Base-by-base conservation (phyloP, 2,329 filamentous ascomycete species). In the Coniella vitis region DNA sequence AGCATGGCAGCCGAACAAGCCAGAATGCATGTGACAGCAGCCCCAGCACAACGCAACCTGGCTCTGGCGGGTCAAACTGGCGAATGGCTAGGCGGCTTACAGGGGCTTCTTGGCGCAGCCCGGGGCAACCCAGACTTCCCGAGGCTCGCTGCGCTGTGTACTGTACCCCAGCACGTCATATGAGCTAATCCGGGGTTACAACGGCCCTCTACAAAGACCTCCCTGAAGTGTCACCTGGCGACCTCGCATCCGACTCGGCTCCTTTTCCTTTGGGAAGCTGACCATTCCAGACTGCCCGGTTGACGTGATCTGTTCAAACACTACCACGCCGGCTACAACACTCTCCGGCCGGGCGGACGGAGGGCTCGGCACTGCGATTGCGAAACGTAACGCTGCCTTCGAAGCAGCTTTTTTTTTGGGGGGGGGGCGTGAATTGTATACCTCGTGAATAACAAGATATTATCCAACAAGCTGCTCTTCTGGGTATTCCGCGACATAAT, bases 101-200 rank as follows among this genome's bases (percentile, higher is more conserved):
- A 16, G 40, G 40, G 40, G 29, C 1, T 34, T 17, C 9, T 20
- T 36, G 40, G 20, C 34, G n/a, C 31, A 48, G 31, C 37, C 5
- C 10, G 25, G 25, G 5, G 5, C 10, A 10, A 40, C 45, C 35
- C 38, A 21, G 29, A 25, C 20, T 13, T 25, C n/a, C 49, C 45
- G 49, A 52, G 49, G 45, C 39, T 45, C 38, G 12, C 34, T n/a
- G 38, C 17, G 25, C n/a, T 16, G 38, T 29, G n/a, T 13, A 5
- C 22, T 29, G 29, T 19, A 20, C 44, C 21, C 20, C 39, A 45
- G 49, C 49, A 48, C 45, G 45, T 41, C 37, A 52, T 45, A 45
- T 43, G 40, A 48, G 40, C 40, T 32, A 42, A 42, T 16, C n/a
- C 16, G 22, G 29, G 29, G 17, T 13, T 25, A 14, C 40, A 31